Percentiles rank a stretch among this genome's conserved stretches.
phyloP scores from a whole-genome alignment of 306 rosid species.

The Quillaja saponaria region DNA sequence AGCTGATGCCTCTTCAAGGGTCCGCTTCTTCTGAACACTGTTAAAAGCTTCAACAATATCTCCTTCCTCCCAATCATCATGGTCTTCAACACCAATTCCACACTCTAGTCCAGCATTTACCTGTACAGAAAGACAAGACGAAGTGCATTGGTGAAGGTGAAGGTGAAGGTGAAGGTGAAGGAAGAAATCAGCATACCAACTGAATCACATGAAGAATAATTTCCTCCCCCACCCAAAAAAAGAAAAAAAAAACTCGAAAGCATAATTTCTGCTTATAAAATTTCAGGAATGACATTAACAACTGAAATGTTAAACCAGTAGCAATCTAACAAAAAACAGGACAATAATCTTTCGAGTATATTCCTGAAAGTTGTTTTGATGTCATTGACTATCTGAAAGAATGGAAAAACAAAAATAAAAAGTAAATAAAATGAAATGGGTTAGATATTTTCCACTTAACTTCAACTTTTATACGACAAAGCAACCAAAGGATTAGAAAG shows the following conservation, averaged over 20 bases:
- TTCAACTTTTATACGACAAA: not conserved
- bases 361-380: constrained; percentile 12
- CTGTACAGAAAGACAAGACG: constrained; percentile 45
- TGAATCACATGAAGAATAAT: constrained; percentile 6
- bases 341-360: not conserved
- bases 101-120: constrained; percentile 94
- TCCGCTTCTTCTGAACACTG: constrained; percentile 72
- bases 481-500: not conserved
- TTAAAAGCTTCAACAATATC: constrained; percentile 73
- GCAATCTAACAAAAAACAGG: constrained; percentile 10
- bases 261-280: too few species aligned
- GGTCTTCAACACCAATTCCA: constrained; percentile 83
- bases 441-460: not conserved
- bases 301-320: too few species aligned
- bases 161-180: not conserved
- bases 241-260: too few species aligned
- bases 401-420: too few species aligned
- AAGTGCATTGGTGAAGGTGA: not conserved
- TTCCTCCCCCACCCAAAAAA: too few species aligned
- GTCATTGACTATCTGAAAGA: not conserved
- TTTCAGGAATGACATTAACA: too few species aligned
- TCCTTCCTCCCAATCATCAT: constrained; percentile 80
- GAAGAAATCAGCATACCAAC: constrained; percentile 20
- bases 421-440: not conserved
- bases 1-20: constrained; percentile 96